Percentiles rank a stretch among this genome's conserved stretches.
Conservation (phyloP, 2,329 filamentous ascomycete species). For the Teratosphaeria zuluensis region DNA sequence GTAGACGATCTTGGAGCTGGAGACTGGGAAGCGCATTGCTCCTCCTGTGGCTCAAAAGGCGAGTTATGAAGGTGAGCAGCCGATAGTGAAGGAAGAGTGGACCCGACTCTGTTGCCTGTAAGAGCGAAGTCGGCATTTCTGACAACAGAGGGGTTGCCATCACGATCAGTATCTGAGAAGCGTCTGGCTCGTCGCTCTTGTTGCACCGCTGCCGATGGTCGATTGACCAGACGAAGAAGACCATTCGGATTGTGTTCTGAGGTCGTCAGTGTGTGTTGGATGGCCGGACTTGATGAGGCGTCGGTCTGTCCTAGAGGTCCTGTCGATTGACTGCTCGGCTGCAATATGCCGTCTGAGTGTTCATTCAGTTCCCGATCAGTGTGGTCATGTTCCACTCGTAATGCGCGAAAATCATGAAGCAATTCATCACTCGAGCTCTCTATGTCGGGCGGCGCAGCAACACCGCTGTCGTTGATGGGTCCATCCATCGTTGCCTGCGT, state of each 20-base stretch:
- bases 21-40: background rate
- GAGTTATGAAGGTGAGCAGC: background rate
- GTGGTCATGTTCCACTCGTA: too few relatives aligned
- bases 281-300: background rate
- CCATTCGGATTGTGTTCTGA: background rate
- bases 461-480: too few relatives aligned
- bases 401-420: too few relatives aligned
- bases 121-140: background rate
- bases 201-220: background rate
- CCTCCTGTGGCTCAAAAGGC: background rate
- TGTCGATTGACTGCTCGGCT: background rate
- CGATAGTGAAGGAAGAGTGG: background rate
- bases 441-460: too few relatives aligned
- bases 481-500: too few relatives aligned
- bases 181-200: background rate
- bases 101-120: background rate
- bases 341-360: conserved; percentile 3
- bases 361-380: background rate
- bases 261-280: background rate
- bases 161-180: conserved; percentile 2
- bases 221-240: background rate
- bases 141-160: background rate
- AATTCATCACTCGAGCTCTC: too few relatives aligned
- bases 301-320: background rate
- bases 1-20: background rate